Evolutionary conservation across 139 green algal species (phyloP).

Genomic region (Chlamydomonas sphaeroides): DNA sequence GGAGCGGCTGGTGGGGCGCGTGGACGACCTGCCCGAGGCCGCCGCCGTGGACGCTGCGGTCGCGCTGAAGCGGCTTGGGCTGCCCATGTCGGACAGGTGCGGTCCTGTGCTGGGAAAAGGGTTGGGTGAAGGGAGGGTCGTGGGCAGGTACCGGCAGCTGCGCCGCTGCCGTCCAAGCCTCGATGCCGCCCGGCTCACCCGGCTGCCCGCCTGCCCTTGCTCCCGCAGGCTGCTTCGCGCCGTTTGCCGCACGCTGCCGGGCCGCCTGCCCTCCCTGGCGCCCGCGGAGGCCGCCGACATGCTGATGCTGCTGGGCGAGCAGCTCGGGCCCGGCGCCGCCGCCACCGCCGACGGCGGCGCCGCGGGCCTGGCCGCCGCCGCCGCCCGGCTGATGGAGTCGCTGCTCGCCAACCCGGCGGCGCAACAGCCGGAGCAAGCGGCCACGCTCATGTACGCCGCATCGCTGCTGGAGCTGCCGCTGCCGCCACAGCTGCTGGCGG

Average conservation of each 20-base stretch:
- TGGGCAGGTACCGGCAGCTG: not conserved
- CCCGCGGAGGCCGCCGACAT: not conserved
- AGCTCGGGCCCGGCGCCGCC: not conserved
- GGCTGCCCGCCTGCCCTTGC: not conserved
- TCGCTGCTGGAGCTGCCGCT: no score
- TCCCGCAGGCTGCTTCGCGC: not conserved
- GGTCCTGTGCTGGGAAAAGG: no score
- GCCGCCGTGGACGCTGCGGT: not conserved
- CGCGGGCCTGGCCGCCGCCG: not conserved
- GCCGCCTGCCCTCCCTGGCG: conserved; percentile 1
- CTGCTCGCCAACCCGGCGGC: not conserved
- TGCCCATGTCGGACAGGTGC: not conserved
- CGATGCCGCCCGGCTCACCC: not conserved
- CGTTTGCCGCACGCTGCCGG: not conserved
- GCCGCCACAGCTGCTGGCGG: no score
- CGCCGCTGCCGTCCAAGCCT: not conserved
- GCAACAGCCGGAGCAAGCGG: not conserved
- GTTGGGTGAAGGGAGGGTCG: not conserved
- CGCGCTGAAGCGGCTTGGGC: not conserved
- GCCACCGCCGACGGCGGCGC: not conserved
- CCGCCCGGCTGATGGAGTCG: not conserved
- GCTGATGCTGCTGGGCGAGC: not conserved
- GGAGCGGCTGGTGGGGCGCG: not conserved
- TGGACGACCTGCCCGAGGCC: not conserved
- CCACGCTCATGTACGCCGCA: no score